Base-by-base conservation (phyloP, 805 yeast species). In the Hanseniaspora nectarophila region DNA sequence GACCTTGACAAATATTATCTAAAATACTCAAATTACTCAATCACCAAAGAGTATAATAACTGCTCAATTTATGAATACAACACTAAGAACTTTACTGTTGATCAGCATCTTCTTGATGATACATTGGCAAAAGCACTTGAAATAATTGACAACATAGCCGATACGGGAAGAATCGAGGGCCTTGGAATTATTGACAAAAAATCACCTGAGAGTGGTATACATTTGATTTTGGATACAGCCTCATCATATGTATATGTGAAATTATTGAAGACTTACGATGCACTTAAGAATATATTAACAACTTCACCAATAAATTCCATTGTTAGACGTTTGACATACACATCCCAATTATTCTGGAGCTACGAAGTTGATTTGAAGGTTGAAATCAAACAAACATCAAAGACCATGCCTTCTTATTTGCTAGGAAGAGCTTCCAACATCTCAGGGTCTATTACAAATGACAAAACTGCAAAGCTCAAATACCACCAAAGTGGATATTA, bases 401-500 rank as follows among this genome's bases (percentile, higher is more conserved):
- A 29, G 8, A 32, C 21, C 5, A 13, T 42, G 31, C 35, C 46
- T 5, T 31, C 46, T 13, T 49, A 26, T 28, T 8, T 24, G 18
- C n/a, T 49, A 16, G 53, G 53, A 4, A n/a, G 7, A 10, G 13
- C 46, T 4, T 15, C 28, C 13, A 42, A 13, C 23, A 6, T 3
- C n/a, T 8, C 28, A 21, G 28, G 40, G 1, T 16, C 24, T 21
- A 49, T 49, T 15, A 9, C 32, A 3, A 13, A 33, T 10, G 46
- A 45, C 18, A 12, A 26, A 2, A 28, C 45, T 6, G 47, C 48
- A 3, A 16, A 51, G 48, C 52, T 18, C 45, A 52, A 59, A 3
- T 61, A 69, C 26, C 60, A 62, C 38, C 63, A 68, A 29, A 63
- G 64, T 24, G 71, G 69, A 9, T 64, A 67, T 45, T 64, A 65